These are phyloP conservation scores for Melastoma malabathricum DNA, from an alignment of 345 rosid genomes.

Conservation along the genomic window DNA sequence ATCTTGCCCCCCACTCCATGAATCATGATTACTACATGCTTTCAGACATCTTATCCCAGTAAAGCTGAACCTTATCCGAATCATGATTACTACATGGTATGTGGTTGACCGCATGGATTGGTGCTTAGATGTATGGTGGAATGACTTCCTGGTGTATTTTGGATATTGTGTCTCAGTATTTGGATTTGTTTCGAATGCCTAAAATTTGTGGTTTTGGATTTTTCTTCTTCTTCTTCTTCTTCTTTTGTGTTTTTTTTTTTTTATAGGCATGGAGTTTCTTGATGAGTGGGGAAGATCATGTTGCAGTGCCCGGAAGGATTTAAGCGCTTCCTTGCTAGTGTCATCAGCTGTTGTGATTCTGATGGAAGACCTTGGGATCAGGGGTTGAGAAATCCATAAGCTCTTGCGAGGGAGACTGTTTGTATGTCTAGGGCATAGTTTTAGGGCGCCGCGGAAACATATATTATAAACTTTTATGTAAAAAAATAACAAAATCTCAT, in stretches of 20 bases:
- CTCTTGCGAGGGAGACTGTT: slow-evolving; percentile 73
- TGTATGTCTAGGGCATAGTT: slow-evolving; percentile 54
- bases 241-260: not conserved
- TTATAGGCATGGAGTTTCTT: slow-evolving; percentile 57
- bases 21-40: no score
- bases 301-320: slow-evolving; percentile 66
- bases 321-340: slow-evolving; percentile 37
- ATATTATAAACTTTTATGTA: no score
- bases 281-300: slow-evolving; percentile 49
- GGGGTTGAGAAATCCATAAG: slow-evolving; percentile 48
- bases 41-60: no score
- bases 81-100: no score
- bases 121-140: not conserved
- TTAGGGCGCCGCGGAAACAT: no score
- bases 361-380: slow-evolving; percentile 54
- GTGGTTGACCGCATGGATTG: not conserved
- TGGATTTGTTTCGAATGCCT: not conserved
- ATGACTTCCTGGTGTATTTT: not conserved
- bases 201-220: not conserved
- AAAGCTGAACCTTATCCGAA: no score
- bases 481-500: no score
- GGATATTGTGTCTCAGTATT: not conserved
- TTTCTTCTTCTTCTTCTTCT: not conserved
- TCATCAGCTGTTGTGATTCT: slow-evolving; percentile 49
- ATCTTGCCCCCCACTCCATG: no score